Base-by-base conservation (phyloP, 129 eudicot genomes). In the Artemisia annua region DNA sequence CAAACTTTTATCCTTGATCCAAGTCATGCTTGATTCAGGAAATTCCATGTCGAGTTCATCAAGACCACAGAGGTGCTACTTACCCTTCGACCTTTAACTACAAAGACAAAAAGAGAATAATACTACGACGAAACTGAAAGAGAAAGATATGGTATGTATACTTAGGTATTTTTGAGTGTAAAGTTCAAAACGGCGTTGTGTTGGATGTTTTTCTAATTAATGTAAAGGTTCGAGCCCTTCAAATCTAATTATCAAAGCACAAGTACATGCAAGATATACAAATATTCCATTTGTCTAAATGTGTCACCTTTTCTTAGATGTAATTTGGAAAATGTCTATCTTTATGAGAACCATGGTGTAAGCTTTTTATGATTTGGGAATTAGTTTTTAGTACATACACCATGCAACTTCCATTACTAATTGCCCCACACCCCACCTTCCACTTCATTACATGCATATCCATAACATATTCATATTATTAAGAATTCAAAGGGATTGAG, bases 401-500 rank as follows among this genome's bases (percentile, higher is more conserved):
- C 63, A 75, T 54, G 72, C 59, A 66, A 54, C 72, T 64, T 53
- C 39, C 72, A 63, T 74, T 22, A 65, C 53, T 66, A 66, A 75
- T 55, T 75, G 79, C 66, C 73, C 58, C 67, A 66, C 63, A 19
- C 73, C 67, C 73, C 79, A 55, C 72, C 66, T 65, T 75, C 79
- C 73, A 66, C 79, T 75, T 43, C 63, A 39, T 74, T 66, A 49
- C 72, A 65, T 75, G 79, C 57, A 75, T 75, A 75, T 75, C 72
- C 66, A 50, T 13, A 30, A 19, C 44, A 18, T 57, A 15, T 58
- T 71, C 57, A 71, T 63, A n/a, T 48, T 48, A 58, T 15, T 24
- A 60, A 48, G 50, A n/a, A 32, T 51, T 74, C 6, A 3, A 22
- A 22, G n/a, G 7, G 15, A 57, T 58, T 7, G 9, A 2, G 63